Evolutionary conservation across 257 asterid species (phyloP).

Genomic region (Fraxinus excelsior): DNA sequence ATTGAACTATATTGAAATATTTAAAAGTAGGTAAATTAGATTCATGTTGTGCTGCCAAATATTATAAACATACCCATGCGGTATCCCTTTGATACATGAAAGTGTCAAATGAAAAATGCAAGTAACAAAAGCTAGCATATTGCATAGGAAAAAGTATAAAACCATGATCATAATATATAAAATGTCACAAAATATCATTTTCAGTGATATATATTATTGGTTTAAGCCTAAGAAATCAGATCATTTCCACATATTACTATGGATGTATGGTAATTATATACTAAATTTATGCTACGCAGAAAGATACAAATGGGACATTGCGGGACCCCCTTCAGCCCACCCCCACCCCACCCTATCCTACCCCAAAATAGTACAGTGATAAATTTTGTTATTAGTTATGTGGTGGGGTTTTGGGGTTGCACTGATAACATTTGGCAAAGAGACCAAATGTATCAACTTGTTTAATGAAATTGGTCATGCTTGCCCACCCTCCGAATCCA

Average conservation of each 20-base stretch:
- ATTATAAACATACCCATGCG: background rate
- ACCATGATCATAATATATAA: background rate
- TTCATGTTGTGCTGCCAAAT: background rate
- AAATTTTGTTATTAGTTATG: background rate
- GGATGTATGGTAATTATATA: no score
- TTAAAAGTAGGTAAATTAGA: no score
- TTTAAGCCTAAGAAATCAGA: background rate
- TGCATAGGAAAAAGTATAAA: background rate
- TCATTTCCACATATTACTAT: background rate
- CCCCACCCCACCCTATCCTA: background rate
- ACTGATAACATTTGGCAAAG: constrained; percentile 41
- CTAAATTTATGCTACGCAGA: background rate
- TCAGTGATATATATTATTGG: background rate
- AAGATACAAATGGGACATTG: background rate
- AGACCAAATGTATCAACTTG: constrained; percentile 42
- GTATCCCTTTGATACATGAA: background rate
- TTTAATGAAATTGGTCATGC: constrained; percentile 38
- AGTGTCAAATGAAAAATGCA: background rate
- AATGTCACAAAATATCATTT: background rate
- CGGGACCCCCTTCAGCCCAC: background rate
- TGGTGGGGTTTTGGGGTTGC: constrained; percentile 17
- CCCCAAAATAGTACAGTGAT: background rate
- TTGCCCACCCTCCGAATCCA: constrained; percentile 33
- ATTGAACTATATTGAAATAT: background rate
- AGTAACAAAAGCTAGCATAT: background rate